Evolutionary conservation across 202 grass and related monocot genomes (phyloP).

Genomic region (Tripidium arundinaceum): DNA sequence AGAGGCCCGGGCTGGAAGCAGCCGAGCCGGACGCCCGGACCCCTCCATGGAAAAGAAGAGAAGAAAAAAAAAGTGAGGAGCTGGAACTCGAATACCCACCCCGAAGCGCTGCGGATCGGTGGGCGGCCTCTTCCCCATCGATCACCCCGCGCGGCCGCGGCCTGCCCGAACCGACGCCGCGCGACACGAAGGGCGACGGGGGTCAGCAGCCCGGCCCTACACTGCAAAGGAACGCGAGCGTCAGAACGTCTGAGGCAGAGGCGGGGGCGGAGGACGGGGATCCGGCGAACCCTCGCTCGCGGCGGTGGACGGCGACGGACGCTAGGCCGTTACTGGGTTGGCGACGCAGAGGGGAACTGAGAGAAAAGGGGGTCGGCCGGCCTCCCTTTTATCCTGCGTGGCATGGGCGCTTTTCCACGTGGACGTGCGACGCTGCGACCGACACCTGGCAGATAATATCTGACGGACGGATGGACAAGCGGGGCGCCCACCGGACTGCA

Average conservation of each 20-base stretch:
- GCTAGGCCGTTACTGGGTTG: neutral
- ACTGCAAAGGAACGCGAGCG: neutral
- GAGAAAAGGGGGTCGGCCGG: neutral
- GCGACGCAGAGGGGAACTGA: neutral
- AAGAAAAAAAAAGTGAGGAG: neutral
- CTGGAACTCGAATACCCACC: neutral
- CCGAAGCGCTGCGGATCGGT: conserved; percentile 3
- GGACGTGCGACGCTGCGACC: neutral
- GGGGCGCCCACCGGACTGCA: neutral
- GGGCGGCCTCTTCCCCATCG: neutral
- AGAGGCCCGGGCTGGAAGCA: neutral
- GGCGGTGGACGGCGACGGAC: neutral
- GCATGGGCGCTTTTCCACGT: conserved; percentile 48
- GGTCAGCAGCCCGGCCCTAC: neutral
- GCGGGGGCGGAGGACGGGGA: neutral
- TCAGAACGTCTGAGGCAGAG: neutral
- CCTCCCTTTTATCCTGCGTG: conserved; percentile 37
- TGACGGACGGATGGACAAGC: neutral
- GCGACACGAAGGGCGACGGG: neutral
- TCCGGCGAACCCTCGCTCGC: conserved; percentile 5
- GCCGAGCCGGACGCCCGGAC: neutral
- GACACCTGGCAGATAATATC: conserved; percentile 32
- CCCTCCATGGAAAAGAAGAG: neutral
- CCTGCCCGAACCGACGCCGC: neutral
- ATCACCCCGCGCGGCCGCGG: neutral